Percentiles rank a stretch among this genome's conserved stretches.
phyloP scores from a whole-genome alignment of 306 rosid species.

The Canavalia ensiformis region DNA sequence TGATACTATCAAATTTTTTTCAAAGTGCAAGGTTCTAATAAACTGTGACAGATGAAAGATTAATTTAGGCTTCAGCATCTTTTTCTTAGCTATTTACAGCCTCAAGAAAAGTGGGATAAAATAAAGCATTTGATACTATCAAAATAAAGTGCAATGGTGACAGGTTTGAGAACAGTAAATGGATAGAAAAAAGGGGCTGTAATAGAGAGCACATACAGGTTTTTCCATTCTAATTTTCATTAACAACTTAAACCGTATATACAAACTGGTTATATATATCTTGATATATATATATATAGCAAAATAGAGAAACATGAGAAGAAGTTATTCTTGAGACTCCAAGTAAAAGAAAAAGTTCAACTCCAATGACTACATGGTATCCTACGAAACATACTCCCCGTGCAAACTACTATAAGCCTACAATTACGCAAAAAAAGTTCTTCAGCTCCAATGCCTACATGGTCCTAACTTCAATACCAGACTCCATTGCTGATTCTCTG shows the following conservation, averaged over 20 bases:
- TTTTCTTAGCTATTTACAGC: background rate
- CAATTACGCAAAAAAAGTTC: background rate
- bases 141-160: background rate
- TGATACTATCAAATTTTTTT: background rate
- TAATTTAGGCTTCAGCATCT: background rate
- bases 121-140: conserved; percentile 7
- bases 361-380: background rate
- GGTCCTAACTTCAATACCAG: conserved; percentile 36
- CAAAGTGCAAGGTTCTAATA: conserved; percentile 23
- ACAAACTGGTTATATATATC: background rate
- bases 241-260: background rate
- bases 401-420: background rate
- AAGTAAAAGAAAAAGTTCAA: background rate
- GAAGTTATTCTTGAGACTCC: background rate
- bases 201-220: background rate
- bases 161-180: conserved; percentile 17
- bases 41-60: conserved; percentile 13
- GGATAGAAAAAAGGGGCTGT: background rate
- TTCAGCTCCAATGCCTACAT: no score
- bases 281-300: background rate
- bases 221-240: background rate
- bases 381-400: background rate
- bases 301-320: background rate
- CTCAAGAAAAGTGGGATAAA: background rate
- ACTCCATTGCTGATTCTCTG: conserved; percentile 43